Evolutionary conservation across 2,329 filamentous ascomycete genomes (phyloP), one percentile per base, ranked within the genome.

Genomic region (Venturiaceae sp.): DNA sequence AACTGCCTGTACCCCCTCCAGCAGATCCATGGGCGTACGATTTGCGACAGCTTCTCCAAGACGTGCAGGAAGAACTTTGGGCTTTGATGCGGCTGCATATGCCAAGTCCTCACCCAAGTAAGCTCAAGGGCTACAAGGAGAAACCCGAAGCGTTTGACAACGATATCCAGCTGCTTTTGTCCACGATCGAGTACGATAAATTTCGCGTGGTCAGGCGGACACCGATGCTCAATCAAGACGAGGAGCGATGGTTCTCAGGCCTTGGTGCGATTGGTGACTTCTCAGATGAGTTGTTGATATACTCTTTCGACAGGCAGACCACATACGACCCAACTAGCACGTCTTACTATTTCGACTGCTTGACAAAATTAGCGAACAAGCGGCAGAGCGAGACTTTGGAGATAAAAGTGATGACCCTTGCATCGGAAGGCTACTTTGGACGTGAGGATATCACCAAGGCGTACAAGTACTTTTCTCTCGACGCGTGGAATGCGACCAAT

Each of bases 221-320:
- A 36, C 28, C 61, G 21, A 65, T 67, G 50, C 60, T 67, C 16
- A 65, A 63, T 3, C 61, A 61, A 44, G 61, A 63, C 33, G 71
- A 70, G 39, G 65, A 69, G 59, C 74, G 74, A 61, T 75, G 79
- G 63, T 87, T 85, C 66, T 81, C 83, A 54, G 81, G 83, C 62
- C 73, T 90, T 23, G 86, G 86, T 23, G 78, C 78, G 14, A 68
- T 83, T 8, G 77, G 80, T 39, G 80, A 86, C 65, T 87, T 88
- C 68, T 77, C 81, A 5, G 83, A 87, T 64, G 66, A 72, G 1
- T 70, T 85, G n/a, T 71, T 90, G 19, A 71, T 77, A 30, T 86
- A 83, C 67, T 82, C 83, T 3, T 88, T 83, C 66, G 75, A 82
- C 26, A 76, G 80, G 34, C 86, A 89, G 70, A 72, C 77, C 26